Evolutionary conservation across 257 asterid species (phyloP).

Genomic region (Striga asiatica): DNA sequence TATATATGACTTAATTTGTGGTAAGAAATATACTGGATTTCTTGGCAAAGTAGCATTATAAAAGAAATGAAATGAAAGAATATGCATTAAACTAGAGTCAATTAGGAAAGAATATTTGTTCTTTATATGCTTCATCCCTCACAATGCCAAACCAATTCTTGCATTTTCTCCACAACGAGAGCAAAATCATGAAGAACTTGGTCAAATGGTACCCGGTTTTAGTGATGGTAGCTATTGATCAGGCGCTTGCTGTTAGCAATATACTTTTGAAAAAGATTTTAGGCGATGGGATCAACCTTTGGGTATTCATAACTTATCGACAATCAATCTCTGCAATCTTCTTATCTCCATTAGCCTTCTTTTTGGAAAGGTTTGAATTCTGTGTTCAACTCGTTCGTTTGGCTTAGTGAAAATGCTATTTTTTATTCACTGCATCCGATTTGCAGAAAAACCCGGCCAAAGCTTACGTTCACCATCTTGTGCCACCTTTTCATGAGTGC

Average conservation of each 20-base stretch:
- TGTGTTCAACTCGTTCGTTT: too few species aligned
- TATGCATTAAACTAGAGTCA: too few species aligned
- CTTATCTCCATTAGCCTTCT: conserved; percentile 46
- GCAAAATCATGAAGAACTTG: conserved; percentile 27
- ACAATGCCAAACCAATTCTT: too few species aligned
- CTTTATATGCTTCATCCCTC: too few species aligned
- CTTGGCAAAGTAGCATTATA: too few species aligned
- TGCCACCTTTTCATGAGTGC: conserved; percentile 58
- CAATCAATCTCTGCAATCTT: conserved; percentile 54
- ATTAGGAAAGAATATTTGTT: too few species aligned
- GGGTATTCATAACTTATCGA: conserved; percentile 68
- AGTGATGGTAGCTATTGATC: conserved; percentile 38
- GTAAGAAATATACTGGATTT: too few species aligned
- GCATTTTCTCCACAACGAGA: neutral
- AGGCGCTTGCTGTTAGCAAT: conserved; percentile 47
- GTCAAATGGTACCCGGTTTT: conserved; percentile 46
- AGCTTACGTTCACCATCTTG: conserved; percentile 40
- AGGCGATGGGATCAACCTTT: conserved; percentile 41
- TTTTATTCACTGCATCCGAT: too few species aligned
- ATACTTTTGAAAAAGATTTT: conserved; percentile 54
- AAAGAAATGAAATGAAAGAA: too few species aligned
- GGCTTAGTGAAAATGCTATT: too few species aligned
- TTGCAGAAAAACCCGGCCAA: conserved; percentile 68
- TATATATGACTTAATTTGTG: too few species aligned
- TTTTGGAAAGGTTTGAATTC: conserved; percentile 43